Evolutionary conservation across 2,329 filamentous ascomycete genomes (phyloP).

Genomic region (Alternaria novae-zelandiae): DNA sequence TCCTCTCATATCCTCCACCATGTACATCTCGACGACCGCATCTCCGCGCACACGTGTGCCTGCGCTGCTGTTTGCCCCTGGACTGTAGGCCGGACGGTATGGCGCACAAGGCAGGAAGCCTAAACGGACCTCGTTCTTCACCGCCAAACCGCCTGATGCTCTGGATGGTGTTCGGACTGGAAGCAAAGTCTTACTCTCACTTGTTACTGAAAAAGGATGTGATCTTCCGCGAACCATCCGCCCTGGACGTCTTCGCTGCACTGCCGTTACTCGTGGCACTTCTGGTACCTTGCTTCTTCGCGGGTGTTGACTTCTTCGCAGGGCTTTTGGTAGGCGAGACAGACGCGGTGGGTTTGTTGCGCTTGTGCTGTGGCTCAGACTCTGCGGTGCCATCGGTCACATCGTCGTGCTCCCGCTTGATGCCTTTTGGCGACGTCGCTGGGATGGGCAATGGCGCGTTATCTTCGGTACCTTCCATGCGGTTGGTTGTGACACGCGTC

Average conservation of each 20-base stretch:
- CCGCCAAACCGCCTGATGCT: constrained; percentile 5
- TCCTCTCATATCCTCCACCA: neutral
- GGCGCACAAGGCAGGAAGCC: constrained; percentile 22
- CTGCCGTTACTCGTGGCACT: constrained; percentile 65
- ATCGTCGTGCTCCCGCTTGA: constrained; percentile 58
- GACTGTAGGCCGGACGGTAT: constrained; percentile 12
- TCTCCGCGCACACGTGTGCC: neutral
- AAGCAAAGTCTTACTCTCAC: constrained; percentile 33
- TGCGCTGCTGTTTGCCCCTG: neutral
- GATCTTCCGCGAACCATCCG: constrained; percentile 62
- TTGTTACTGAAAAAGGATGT: constrained; percentile 63
- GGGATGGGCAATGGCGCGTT: constrained; percentile 59
- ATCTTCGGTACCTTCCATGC: constrained; percentile 55
- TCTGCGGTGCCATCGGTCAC: constrained; percentile 39
- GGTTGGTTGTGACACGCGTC: constrained; percentile 52
- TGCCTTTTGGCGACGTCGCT: constrained; percentile 32
- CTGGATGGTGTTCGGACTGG: constrained; percentile 1
- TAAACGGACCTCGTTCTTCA: constrained; percentile 20
- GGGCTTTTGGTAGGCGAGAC: constrained; percentile 32
- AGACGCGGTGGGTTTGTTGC: constrained; percentile 24
- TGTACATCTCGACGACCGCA: neutral
- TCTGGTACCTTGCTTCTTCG: constrained; percentile 54
- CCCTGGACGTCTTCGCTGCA: constrained; percentile 53
- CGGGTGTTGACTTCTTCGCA: constrained; percentile 31
- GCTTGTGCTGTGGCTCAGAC: constrained; percentile 49